Evolutionary conservation across 768 basidiomycete genomes (phyloP).

Genomic region (Hirschioporus abietinus): DNA sequence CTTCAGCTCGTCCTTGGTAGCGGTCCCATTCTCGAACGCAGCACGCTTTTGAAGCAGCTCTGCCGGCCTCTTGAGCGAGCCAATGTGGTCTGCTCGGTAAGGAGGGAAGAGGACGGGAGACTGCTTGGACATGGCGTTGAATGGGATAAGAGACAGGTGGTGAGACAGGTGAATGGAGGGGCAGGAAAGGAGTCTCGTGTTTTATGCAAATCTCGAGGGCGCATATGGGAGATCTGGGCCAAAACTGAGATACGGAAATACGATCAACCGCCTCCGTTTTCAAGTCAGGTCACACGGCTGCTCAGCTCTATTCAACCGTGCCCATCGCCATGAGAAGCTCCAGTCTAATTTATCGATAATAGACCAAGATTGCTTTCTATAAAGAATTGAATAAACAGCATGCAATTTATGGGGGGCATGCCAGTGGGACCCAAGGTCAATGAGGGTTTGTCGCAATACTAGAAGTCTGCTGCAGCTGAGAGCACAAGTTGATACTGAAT

Average conservation of each 20-base stretch:
- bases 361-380: background rate
- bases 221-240: background rate
- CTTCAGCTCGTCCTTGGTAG: constrained; percentile 38
- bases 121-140: background rate
- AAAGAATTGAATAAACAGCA: too few species aligned
- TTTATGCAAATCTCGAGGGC: background rate
- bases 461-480: background rate
- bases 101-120: constrained; percentile 24
- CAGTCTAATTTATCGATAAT: background rate
- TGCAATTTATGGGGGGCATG: background rate
- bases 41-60: constrained; percentile 44
- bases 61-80: constrained; percentile 52
- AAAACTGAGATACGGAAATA: background rate
- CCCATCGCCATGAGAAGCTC: background rate
- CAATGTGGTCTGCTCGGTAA: constrained; percentile 53
- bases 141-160: background rate
- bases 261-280: background rate
- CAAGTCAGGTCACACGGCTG: background rate
- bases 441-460: too few species aligned
- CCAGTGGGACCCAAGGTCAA: background rate
- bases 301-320: background rate
- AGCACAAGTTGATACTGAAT: constrained; percentile 11
- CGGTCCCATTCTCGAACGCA: constrained; percentile 36
- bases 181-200: background rate
- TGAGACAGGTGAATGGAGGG: background rate